These are phyloP conservation scores for Kwoniella sp. DNA, from an alignment of 768 basidiomycete genomes.

Conservation along the genomic window DNA sequence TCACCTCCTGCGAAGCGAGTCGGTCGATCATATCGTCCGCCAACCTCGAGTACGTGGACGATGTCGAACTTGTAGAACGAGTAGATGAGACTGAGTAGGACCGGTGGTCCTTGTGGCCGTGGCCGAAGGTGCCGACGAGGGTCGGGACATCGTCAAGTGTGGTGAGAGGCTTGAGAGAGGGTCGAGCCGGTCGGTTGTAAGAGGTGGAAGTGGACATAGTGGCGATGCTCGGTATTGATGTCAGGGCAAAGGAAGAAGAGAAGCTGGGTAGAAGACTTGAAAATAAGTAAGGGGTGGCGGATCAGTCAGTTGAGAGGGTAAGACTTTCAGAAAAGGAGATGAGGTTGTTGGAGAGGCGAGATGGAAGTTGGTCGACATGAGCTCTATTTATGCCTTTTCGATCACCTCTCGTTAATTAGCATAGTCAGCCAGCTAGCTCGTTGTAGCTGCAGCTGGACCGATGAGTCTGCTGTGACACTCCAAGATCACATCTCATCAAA, in stretches of 20 bases:
- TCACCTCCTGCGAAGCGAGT: conserved; percentile 38
- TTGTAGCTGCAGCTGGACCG: too few species aligned
- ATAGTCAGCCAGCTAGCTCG: too few species aligned
- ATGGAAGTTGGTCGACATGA: background rate
- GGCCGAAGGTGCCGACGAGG: background rate
- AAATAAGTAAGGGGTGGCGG: background rate
- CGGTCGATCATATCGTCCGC: conserved; percentile 46
- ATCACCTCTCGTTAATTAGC: background rate
- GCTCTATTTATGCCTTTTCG: conserved; percentile 14
- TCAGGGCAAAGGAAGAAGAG: background rate
- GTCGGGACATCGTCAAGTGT: conserved; percentile 4
- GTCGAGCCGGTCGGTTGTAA: conserved; percentile 13
- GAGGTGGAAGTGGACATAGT: background rate
- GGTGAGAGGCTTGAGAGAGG: conserved; percentile 23
- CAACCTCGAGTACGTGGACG: conserved; percentile 34
- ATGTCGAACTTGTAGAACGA: conserved; percentile 25
- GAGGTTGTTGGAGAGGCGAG: conserved; percentile 1
- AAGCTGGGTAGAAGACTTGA: background rate
- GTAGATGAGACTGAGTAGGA: conserved; percentile 40
- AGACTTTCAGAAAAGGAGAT: background rate
- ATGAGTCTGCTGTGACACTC: too few species aligned
- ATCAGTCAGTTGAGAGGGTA: background rate
- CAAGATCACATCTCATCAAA: too few species aligned
- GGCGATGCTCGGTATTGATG: background rate
- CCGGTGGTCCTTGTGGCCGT: conserved; percentile 14